A percentile compares a stretch with the other conserved stretches of the same genome.
Conservation (phyloP, 768 basidiomycete genomes). For the Phaeotremella fagi region DNA sequence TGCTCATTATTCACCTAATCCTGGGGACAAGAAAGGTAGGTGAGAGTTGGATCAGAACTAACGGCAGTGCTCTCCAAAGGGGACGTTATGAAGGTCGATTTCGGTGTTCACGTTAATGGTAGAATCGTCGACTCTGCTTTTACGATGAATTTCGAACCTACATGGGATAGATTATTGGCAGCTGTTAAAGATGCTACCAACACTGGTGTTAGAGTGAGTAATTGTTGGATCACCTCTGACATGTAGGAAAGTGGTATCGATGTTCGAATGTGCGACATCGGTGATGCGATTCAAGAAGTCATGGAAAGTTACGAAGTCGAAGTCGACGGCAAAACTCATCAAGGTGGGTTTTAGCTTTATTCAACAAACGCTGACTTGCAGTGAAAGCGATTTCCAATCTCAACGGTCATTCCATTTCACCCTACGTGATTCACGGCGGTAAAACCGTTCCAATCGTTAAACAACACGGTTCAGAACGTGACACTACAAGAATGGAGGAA, state of each 20-base stretch:
- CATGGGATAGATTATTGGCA: conserved; percentile 80
- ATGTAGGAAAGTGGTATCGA: conserved; percentile 91
- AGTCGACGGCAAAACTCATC: conserved; percentile 73
- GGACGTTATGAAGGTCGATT: conserved; percentile 93
- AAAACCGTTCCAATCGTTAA: conserved; percentile 88
- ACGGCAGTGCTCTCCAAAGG: conserved; percentile 66
- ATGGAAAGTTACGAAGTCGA: conserved; percentile 99
- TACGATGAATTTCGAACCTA: conserved; percentile 79
- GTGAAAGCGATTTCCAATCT: conserved; percentile 93
- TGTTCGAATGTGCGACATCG: conserved; percentile 85
- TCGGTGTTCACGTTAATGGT: conserved; percentile 97
- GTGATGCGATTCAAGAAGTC: conserved; percentile 87
- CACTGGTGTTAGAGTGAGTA: conserved; percentile 74
- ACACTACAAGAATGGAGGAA: conserved; percentile 97
- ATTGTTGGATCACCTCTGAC: neutral
- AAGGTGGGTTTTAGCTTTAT: conserved; percentile 54
- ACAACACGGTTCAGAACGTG: conserved; percentile 56
- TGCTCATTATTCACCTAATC: conserved; percentile 93
- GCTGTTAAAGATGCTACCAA: conserved; percentile 94
- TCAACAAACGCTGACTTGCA: conserved; percentile 39
- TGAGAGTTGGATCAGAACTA: conserved; percentile 11
- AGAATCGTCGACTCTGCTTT: conserved; percentile 93
- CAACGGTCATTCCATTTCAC: conserved; percentile 87
- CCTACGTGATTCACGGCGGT: conserved; percentile 81
- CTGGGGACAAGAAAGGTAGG: conserved; percentile 77